phyloP scores from a whole-genome alignment of 352 stramenopile genomes.

The Stramenopiles sp. region DNA sequence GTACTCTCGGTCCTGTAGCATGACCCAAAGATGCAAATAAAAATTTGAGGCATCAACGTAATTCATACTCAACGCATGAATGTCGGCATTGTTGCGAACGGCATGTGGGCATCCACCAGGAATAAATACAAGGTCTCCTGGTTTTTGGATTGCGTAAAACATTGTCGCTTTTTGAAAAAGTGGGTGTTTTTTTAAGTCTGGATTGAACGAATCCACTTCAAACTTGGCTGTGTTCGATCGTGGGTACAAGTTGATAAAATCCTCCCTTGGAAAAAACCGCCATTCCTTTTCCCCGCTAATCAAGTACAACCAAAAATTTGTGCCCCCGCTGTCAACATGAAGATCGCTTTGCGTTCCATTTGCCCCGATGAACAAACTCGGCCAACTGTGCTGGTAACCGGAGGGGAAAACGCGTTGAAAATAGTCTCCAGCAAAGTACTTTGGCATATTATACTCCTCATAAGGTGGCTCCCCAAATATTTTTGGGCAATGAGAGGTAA shows the following conservation, averaged over 20 bases:
- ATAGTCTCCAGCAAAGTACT: slow-evolving; percentile 25
- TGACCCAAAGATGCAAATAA: not conserved
- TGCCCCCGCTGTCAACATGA: slow-evolving; percentile 25
- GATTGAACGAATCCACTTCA: slow-evolving; percentile 19
- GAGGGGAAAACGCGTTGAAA: slow-evolving; percentile 24
- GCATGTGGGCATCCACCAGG: slow-evolving; percentile 23
- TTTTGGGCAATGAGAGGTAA: not conserved
- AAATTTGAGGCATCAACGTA: slow-evolving; percentile 27
- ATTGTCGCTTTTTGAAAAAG: slow-evolving; percentile 18
- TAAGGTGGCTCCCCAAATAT: not conserved
- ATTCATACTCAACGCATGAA: slow-evolving; percentile 24
- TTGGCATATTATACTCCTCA: slow-evolving; percentile 21
- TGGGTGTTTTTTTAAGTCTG: slow-evolving; percentile 5
- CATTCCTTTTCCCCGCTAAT: slow-evolving; percentile 25
- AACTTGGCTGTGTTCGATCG: slow-evolving; percentile 19
- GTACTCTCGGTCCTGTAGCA: not conserved
- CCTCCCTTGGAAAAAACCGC: slow-evolving; percentile 23
- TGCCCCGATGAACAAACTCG: slow-evolving; percentile 25
- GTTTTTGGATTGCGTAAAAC: slow-evolving; percentile 20
- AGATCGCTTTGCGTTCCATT: slow-evolving; percentile 23
- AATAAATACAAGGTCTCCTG: slow-evolving; percentile 26
- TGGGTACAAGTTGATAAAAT: slow-evolving; percentile 20
- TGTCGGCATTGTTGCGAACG: slow-evolving; percentile 24
- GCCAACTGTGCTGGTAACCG: slow-evolving; percentile 26
- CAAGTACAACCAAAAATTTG: slow-evolving; percentile 30